Evolutionary conservation across 2,329 filamentous ascomycete species (phyloP), one percentile per base, ranked within the genome.

Genomic region (Pezicula rhizophila): DNA sequence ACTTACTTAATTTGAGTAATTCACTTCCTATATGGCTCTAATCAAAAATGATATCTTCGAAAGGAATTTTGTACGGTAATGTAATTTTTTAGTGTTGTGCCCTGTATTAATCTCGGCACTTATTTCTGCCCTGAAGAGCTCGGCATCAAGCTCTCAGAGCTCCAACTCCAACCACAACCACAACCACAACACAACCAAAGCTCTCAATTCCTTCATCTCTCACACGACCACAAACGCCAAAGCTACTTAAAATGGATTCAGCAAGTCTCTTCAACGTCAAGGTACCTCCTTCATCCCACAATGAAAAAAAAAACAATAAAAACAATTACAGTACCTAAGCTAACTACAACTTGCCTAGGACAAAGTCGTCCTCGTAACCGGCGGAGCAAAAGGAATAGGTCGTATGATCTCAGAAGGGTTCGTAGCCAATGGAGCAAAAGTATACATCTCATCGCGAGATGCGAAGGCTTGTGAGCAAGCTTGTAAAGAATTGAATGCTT

Each of bases 391-490:
- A 61, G 82, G 81, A 55, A 79, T 85, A 54, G 82, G 82, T 14
- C 77, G 77, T 51, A 85, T 85, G 82, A 85, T 86, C 54, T 77
- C 79, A 28, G 71, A 80, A 49, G 82, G 80, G 49, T 85, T 82
- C 66, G 73, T 84, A n/a, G 63, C 71, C 49, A 84, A 83, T 65
- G 80, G 81, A 49, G 77, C 78, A 50, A 84, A 78, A 53, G 84
- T 88, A 5, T 88, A 87, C 70, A 83, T 89, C 53, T 81, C 80
- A 5, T 84, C 80, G 5, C 75, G 80, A 20, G 83, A 85, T 28
- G 80, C 79, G 14, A 80, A 78, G 39, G 69, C 72, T 23, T 82
- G 81, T 66, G 70, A 74, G 60, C 71, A 84, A 42, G 78, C 82
- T 15, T 76, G 69, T 28, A 77, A 79, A 2, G 78, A 78, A 41